Percentiles rank a stretch among this genome's conserved stretches.
phyloP scores from a whole-genome alignment of 2,329 filamentous ascomycete genomes.

The Alternaria incomplexa region DNA sequence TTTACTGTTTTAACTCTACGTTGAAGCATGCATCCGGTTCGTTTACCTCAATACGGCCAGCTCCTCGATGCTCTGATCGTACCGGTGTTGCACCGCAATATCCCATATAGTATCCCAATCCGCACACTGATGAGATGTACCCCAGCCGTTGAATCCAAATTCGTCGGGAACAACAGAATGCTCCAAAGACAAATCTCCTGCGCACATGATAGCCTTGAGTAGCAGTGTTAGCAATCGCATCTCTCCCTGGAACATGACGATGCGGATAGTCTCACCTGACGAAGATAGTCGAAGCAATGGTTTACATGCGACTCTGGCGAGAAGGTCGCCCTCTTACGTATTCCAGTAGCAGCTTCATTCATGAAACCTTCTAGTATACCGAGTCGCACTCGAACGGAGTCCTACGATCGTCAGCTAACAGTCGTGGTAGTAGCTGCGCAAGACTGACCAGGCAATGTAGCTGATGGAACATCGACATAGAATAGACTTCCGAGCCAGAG shows the following conservation, averaged over 20 bases:
- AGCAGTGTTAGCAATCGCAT: neutral
- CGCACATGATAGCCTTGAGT: conserved; percentile 5
- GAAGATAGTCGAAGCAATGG: conserved; percentile 11
- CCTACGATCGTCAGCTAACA: neutral
- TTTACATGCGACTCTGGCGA: conserved; percentile 5
- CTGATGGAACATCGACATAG: conserved; percentile 10
- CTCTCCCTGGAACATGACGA: neutral
- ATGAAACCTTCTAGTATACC: conserved; percentile 3
- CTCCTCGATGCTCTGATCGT: neutral
- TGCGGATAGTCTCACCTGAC: neutral
- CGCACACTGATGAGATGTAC: conserved; percentile 4
- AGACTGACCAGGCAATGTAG: conserved; percentile 8
- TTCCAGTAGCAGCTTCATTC: neutral
- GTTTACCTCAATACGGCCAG: neutral
- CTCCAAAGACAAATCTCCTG: conserved; percentile 6
- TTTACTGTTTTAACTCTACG: neutral
- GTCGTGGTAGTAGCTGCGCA: neutral
- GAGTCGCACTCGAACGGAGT: conserved; percentile 2
- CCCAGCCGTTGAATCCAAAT: conserved; percentile 10
- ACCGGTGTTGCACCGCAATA: neutral
- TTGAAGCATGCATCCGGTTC: neutral
- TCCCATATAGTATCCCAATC: conserved; percentile 6
- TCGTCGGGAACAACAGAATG: conserved; percentile 1
- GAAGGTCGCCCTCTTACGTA: neutral
- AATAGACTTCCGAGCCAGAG: conserved; percentile 6